These are phyloP conservation scores for Vitis hybrid DNA, from an alignment of 177 flowering plant species.

Conservation along the genomic window DNA sequence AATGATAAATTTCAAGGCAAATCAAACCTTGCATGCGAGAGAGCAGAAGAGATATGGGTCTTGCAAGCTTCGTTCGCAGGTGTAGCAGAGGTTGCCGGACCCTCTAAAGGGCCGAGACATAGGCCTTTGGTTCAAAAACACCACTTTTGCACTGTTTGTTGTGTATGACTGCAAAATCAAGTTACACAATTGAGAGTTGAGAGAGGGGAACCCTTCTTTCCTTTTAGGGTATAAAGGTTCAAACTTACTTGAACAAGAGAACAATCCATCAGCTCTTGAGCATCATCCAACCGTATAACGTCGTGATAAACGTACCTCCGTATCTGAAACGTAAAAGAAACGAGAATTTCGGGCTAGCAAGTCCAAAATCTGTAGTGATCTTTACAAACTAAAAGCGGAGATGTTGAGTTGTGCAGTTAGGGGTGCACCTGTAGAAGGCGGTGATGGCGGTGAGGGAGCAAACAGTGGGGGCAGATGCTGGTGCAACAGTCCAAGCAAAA, in stretches of 20 bases:
- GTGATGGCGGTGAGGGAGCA: conserved; percentile 42
- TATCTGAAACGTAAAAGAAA: conserved; percentile 17
- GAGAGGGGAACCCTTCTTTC: neutral
- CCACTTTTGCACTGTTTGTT: conserved; percentile 51
- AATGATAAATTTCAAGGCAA: neutral
- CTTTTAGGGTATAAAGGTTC: neutral
- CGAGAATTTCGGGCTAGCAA: neutral
- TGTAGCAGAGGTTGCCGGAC: conserved; percentile 33
- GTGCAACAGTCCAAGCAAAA: conserved; percentile 54
- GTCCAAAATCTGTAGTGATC: too few relatives aligned
- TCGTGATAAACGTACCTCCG: conserved; percentile 53
- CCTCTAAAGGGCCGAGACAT: conserved; percentile 25
- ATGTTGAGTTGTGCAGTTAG: neutral
- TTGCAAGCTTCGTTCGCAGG: conserved; percentile 44
- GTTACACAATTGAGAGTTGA: neutral
- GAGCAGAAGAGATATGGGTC: conserved; percentile 47
- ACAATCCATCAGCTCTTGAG: conserved; percentile 36
- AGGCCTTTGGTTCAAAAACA: conserved; percentile 46
- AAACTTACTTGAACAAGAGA: conserved; percentile 39
- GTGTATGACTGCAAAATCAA: conserved; percentile 37
- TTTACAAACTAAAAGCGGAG: too few relatives aligned
- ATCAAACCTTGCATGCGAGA: conserved; percentile 51
- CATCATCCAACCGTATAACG: conserved; percentile 39
- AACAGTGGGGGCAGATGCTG: conserved; percentile 54
- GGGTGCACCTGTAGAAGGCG: conserved; percentile 39